A percentile compares a stretch with the other conserved stretches of the same genome.
phyloP scores from a whole-genome alignment of 371 early-diverging fungal species.

The Conidiobolus incongruus region DNA sequence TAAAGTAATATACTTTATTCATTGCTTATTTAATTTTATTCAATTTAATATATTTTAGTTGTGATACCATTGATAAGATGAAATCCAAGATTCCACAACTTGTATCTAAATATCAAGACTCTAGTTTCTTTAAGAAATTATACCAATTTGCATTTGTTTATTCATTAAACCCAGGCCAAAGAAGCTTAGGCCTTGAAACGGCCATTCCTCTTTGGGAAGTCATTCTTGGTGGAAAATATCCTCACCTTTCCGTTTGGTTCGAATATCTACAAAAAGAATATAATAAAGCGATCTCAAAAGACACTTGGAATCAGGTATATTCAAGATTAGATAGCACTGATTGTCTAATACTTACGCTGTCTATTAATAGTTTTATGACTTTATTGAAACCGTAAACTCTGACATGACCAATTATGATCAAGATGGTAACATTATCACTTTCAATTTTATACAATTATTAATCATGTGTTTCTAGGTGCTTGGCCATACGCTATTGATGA shows the following conservation, averaged over 20 bases:
- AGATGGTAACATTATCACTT: constrained; percentile 19
- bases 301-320: constrained; percentile 63
- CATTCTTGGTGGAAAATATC: constrained; percentile 28
- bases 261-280: constrained; percentile 47
- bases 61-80: constrained; percentile 40
- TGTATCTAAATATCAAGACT: constrained; percentile 23
- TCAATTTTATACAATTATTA: background rate
- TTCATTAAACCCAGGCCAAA: constrained; percentile 41
- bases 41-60: constrained; percentile 10
- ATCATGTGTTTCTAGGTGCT: constrained; percentile 15
- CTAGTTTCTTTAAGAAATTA: constrained; percentile 32
- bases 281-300: constrained; percentile 52
- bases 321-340: background rate
- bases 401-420: constrained; percentile 42
- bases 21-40: background rate
- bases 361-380: constrained; percentile 40
- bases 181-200: constrained; percentile 45
- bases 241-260: constrained; percentile 41
- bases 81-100: constrained; percentile 20
- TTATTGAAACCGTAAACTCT: constrained; percentile 29
- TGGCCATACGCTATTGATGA: constrained; percentile 69
- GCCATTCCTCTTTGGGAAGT: constrained; percentile 58
- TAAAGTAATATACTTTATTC: constrained; percentile 16
- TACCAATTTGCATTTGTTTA: constrained; percentile 56
- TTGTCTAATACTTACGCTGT: constrained; percentile 1